phyloP scores from a whole-genome alignment of 1,139 yeast genomes.

The Lodderomyces parapsilosis region DNA sequence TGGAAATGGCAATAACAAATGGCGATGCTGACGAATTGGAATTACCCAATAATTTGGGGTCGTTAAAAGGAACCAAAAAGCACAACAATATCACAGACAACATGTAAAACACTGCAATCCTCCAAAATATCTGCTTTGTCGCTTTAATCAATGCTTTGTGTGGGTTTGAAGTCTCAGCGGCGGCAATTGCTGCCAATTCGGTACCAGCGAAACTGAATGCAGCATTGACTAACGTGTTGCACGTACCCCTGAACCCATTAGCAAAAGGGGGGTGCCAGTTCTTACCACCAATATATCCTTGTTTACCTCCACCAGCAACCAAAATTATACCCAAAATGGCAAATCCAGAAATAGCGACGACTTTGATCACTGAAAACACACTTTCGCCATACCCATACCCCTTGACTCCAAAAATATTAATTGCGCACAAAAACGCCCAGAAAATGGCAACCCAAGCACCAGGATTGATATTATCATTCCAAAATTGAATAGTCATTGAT shows the following conservation, averaged over 20 bases:
- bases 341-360: constrained; percentile 39
- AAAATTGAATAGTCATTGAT: constrained; percentile 39
- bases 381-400: constrained; percentile 49
- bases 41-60: constrained; percentile 32
- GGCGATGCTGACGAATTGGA: constrained; percentile 25
- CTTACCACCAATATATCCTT: constrained; percentile 38
- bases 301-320: constrained; percentile 41
- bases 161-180: constrained; percentile 43
- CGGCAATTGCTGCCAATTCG: constrained; percentile 42
- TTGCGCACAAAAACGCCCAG: constrained; percentile 33
- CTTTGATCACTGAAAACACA: constrained; percentile 37
- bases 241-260: constrained; percentile 43
- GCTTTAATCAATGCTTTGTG: constrained; percentile 39
- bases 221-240: constrained; percentile 42
- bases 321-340: constrained; percentile 40
- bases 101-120: constrained; percentile 42
- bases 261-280: constrained; percentile 45
- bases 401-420: constrained; percentile 42
- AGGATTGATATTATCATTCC: constrained; percentile 37
- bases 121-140: constrained; percentile 46
- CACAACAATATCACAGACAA: constrained; percentile 40
- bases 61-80: constrained; percentile 36
- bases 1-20: constrained; percentile 23
- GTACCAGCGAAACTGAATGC: constrained; percentile 45
- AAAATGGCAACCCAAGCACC: constrained; percentile 42